Percentiles rank a stretch among this genome's conserved stretches.
These are phyloP conservation scores for Diophrys sp. DNA, from an alignment of 73 alveolate species.

Conservation along the genomic window DNA sequence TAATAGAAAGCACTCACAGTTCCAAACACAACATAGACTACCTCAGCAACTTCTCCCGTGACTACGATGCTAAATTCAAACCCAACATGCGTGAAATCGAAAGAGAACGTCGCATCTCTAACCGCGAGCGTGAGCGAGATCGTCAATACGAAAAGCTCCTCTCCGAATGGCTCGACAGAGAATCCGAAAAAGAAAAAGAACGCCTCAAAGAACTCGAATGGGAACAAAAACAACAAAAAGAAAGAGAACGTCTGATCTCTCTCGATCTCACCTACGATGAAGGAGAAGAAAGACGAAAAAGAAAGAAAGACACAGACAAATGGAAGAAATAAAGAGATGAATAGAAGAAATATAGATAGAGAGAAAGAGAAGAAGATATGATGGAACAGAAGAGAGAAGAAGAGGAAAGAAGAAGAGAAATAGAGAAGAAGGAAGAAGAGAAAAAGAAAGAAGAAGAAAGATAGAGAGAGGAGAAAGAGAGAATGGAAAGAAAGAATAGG, in stretches of 20 bases:
- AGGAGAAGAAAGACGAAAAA: not conserved
- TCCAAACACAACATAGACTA: not conserved
- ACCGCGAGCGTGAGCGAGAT: not conserved
- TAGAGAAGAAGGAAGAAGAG: slow-evolving; percentile 9
- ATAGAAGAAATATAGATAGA: not conserved
- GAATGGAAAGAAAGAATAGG: not conserved
- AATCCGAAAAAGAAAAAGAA: not conserved
- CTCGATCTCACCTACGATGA: slow-evolving; percentile 1
- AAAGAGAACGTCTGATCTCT: not conserved
- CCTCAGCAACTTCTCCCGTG: not conserved
- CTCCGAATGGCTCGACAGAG: not conserved
- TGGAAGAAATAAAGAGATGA: not conserved
- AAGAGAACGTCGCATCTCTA: not conserved
- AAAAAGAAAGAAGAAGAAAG: not conserved
- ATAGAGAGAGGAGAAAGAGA: slow-evolving; percentile 2
- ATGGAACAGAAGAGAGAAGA: not conserved
- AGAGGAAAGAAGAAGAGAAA: not conserved
- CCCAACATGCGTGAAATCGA: not conserved
- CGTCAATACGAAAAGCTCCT: not conserved
- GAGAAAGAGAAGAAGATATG: not conserved
- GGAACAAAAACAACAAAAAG: not conserved
- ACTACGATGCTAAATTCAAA: not conserved
- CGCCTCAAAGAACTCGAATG: slow-evolving; percentile 2
- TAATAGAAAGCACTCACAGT: too few species aligned
- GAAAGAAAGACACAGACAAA: not conserved